Base-by-base conservation (phyloP, 2,329 filamentous ascomycete species). In the Xylariaceae sp. region DNA sequence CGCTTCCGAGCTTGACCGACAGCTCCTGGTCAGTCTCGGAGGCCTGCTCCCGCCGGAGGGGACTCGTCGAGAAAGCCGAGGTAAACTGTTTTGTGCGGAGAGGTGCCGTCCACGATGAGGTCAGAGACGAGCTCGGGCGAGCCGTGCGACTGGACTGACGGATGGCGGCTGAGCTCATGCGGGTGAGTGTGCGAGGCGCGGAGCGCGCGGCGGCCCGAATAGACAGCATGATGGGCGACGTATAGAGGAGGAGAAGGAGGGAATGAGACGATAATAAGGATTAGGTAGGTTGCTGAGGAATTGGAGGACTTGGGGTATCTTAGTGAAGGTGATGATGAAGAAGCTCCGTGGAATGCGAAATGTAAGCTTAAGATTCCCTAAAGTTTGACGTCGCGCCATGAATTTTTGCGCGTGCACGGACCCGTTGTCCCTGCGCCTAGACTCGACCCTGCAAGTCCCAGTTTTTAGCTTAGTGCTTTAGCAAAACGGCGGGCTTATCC, bases 1-100 rank as follows among this genome's bases (percentile, higher is more conserved):
- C 89, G 55, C 77, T 80, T 46, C 85, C 77, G 31, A 98, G 76
- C 75, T 96, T 96, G 39, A 79, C 77, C 25, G 80, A 75, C 34
- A 98, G 79, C 64, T 95, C 87, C 46, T 81, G 70, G 54, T 93
- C 85, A 42, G 74, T 75, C 57, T 75, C 70, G 31, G 55, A 56
- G 26, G 55, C 50, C 13, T 62, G 47, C 4, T 63, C 58, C 36
- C 59, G 58, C 44, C 69, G 64, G 41, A 67, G 45, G 16, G 57
- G 42, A 2, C 65, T 62, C 13, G 67, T 68, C 18, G 71, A 74
- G 52, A 75, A 75, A 32, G 64, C 57, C 10, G 69, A 63, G 54
- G 65, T 58, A 39, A 61, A 51, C 38, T 61, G 58, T 25, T 56
- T 36, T 25, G 50, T 54, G 47, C 53, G 47, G 32, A 60, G 44